Evolutionary conservation across 192 early-diverging fungal genomes (phyloP).

Genomic region (Lobosporangium transversale): DNA sequence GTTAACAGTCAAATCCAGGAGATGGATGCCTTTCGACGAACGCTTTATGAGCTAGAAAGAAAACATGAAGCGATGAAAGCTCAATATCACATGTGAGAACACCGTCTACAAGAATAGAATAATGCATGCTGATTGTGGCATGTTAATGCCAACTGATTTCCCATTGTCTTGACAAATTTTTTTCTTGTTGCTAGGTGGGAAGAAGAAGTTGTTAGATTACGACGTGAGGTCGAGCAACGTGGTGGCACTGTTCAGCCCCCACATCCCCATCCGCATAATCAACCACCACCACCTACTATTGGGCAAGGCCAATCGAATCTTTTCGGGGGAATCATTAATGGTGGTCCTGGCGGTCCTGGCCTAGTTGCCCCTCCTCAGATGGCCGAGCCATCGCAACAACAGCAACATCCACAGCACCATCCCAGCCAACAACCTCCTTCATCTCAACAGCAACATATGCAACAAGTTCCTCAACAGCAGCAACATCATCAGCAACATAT

Average conservation of each 20-base stretch:
- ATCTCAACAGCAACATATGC: slow-evolving; percentile 19
- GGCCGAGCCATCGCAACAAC: slow-evolving; percentile 53
- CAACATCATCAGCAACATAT: slow-evolving; percentile 26
- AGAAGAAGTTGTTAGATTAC: slow-evolving; percentile 84
- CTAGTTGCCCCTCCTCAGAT: slow-evolving; percentile 63
- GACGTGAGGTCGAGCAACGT: slow-evolving; percentile 83
- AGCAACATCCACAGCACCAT: slow-evolving; percentile 17
- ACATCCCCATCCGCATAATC: slow-evolving; percentile 59
- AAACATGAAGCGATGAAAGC: slow-evolving; percentile 81
- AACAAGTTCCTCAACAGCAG: slow-evolving; percentile 34
- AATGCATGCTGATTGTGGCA: not conserved
- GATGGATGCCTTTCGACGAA: slow-evolving; percentile 80
- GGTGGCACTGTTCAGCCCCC: slow-evolving; percentile 63
- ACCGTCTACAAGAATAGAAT: not conserved
- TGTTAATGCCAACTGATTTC: not conserved
- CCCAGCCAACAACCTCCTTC: slow-evolving; percentile 22
- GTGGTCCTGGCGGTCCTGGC: slow-evolving; percentile 56
- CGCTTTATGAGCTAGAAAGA: slow-evolving; percentile 83
- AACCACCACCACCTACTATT: slow-evolving; percentile 70
- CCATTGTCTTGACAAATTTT: not conserved
- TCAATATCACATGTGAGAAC: slow-evolving; percentile 65
- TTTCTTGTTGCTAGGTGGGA: slow-evolving; percentile 63
- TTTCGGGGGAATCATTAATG: slow-evolving; percentile 64
- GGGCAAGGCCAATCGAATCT: slow-evolving; percentile 69
- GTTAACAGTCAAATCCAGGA: slow-evolving; percentile 84